A percentile compares a stretch with the other conserved stretches of the same genome.
Conservation (phyloP, 106 monocot genomes). For the Dioscorea zingiberensis region DNA sequence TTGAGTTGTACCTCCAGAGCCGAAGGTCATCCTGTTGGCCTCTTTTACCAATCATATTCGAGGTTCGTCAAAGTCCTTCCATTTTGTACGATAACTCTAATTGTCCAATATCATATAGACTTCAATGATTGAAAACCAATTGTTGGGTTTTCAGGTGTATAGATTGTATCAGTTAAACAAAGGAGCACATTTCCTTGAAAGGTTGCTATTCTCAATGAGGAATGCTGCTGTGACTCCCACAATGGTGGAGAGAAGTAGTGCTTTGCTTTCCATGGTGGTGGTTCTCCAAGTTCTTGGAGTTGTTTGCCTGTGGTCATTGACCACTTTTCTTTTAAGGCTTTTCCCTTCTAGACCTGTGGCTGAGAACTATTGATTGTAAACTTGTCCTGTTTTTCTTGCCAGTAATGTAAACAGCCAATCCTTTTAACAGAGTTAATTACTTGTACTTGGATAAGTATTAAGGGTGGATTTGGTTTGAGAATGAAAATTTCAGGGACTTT, state of each 20-base stretch:
- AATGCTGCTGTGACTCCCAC: constrained; percentile 15
- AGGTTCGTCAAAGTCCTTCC: constrained; percentile 25
- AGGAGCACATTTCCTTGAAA: constrained; percentile 62
- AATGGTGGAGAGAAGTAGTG: constrained; percentile 32
- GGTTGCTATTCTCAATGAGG: constrained; percentile 40
- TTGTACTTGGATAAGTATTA: too few relatives aligned
- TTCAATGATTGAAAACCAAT: background rate
- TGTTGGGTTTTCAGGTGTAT: constrained; percentile 37
- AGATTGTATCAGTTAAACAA: constrained; percentile 68
- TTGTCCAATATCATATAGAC: background rate
- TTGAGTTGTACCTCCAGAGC: constrained; percentile 36
- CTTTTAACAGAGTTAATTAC: too few relatives aligned
- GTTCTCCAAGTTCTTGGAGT: constrained; percentile 57
- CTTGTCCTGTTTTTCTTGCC: too few relatives aligned
- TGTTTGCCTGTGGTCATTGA: constrained; percentile 66
- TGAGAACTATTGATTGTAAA: constrained; percentile 42
- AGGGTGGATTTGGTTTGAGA: too few relatives aligned
- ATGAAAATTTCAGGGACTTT: too few relatives aligned
- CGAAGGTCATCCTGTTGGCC: constrained; percentile 63
- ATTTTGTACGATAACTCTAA: background rate
- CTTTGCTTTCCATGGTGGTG: constrained; percentile 43
- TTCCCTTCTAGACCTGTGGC: constrained; percentile 68
- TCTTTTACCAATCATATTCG: constrained; percentile 66
- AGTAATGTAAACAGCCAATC: too few relatives aligned
- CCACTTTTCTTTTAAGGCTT: constrained; percentile 60